Conservation (phyloP, 495 filamentous ascomycete genomes). For the Collariella sp. region DNA sequence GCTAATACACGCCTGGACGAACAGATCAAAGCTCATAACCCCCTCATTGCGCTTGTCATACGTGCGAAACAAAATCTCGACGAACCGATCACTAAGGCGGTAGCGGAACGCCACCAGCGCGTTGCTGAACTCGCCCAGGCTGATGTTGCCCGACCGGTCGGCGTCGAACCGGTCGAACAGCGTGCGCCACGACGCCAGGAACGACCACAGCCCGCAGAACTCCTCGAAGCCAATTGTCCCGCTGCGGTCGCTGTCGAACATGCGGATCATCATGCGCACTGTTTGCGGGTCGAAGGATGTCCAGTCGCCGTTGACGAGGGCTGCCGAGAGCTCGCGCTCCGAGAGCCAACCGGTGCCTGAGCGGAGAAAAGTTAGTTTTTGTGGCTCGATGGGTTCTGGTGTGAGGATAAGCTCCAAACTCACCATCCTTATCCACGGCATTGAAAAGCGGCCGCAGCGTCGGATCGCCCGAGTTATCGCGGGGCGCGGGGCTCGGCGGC, state of each 20-base stretch:
- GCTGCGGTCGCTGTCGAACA: conserved; percentile 89
- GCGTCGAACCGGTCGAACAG: conserved; percentile 95
- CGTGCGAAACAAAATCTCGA: conserved; percentile 65
- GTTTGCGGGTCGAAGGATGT: conserved; percentile 92
- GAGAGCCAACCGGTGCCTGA: conserved; percentile 68
- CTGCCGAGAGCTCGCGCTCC: conserved; percentile 79
- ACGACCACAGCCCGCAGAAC: conserved; percentile 92
- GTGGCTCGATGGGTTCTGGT: too few relatives aligned
- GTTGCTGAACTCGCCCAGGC: conserved; percentile 76
- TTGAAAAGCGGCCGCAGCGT: conserved; percentile 79
- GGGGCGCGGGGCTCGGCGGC: conserved; percentile 55
- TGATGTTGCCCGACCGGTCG: conserved; percentile 80
- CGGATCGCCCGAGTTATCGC: conserved; percentile 55
- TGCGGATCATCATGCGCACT: conserved; percentile 96
- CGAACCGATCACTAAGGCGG: conserved; percentile 72
- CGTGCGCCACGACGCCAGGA: conserved; percentile 84
- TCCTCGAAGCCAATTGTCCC: conserved; percentile 91
- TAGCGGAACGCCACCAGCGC: conserved; percentile 94
- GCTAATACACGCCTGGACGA: conserved; percentile 94
- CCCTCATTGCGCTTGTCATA: conserved; percentile 52
- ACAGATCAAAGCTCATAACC: conserved; percentile 90
- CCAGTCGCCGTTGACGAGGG: conserved; percentile 94
- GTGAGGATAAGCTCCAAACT: conserved; percentile 17
- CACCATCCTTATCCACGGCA: conserved; percentile 78
- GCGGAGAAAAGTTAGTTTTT: conserved; percentile 22